Base-by-base conservation (phyloP, 2,329 filamentous ascomycete species). In the Harringtonia aguacate region DNA sequence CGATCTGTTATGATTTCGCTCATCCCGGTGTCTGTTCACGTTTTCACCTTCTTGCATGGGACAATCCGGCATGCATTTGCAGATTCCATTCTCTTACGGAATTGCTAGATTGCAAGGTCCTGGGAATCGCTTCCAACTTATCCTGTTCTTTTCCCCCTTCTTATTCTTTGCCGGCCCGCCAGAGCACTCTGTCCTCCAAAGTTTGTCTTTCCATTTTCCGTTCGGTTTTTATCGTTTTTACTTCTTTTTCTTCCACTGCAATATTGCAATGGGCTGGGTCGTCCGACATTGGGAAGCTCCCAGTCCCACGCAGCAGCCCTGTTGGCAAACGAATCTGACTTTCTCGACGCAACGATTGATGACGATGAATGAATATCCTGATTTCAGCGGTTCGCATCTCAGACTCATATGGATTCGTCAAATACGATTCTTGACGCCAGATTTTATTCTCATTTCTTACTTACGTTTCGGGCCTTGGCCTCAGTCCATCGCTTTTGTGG, bases 301-400 rank as follows among this genome's bases (percentile, higher is more conserved):
- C 12, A 2, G 17, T 33, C 28, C 29, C 8, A 35, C 24, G 36
- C 44, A 36, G 17, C 21, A n/a, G 36, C 21, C 30, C 21, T 18
- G 43, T 12, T 36, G 37, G 43, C 24, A 29, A 35, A 13, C 20
- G n/a, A 22, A 15, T 10, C 35, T 20, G 21, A n/a, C n/a, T 12
- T 36, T 39, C 17, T 35, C 39, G 39, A 46, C 44, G 29, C 39
- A 30, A 46, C 40, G 39, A 46, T 18, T 43, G 39, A 45, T 38
- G 44, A 45, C 34, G 17, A 45, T 34, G 37, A 40, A 45, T 31
- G 39, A 46, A 36, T 34, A 43, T 39, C 18, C 20, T 39, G 39
- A 34, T 18, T 43, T 43, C 39, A 24, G 24, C 31, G 21, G 31
- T 17, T 36, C 38, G 18, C 20, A 21, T 27, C n/a, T 42, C 34